Evolutionary conservation across 208 protist genomes (phyloP).

Genomic region (Leishmania major): DNA sequence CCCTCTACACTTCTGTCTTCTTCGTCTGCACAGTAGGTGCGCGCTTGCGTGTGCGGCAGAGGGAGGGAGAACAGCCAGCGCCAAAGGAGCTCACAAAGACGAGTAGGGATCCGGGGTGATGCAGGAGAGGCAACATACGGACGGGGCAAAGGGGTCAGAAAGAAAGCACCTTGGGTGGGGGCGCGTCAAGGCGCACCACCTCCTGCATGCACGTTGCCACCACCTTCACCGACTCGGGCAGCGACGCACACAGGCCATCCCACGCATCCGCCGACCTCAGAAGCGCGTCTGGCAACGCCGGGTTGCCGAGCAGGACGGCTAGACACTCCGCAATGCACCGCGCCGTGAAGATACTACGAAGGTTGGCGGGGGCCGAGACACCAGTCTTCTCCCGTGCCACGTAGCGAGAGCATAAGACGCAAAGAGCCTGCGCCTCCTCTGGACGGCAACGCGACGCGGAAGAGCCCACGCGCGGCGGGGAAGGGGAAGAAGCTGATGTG

Average conservation of each 20-base stretch:
- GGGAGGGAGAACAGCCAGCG: background rate
- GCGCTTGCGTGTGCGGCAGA: background rate
- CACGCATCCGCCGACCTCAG: constrained; percentile 22
- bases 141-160: constrained; percentile 7
- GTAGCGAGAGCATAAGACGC: constrained; percentile 30
- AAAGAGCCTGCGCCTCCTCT: constrained; percentile 23
- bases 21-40: background rate
- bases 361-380: background rate
- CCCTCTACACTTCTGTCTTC: background rate
- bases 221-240: constrained; percentile 10
- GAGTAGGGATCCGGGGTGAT: background rate
- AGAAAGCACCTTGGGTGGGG: constrained; percentile 21
- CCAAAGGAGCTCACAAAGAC: background rate
- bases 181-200: constrained; percentile 15
- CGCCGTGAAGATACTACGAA: constrained; percentile 22
- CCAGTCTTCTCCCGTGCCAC: background rate
- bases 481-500: background rate
- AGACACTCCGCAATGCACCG: constrained; percentile 27
- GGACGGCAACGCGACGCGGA: background rate
- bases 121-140: background rate
- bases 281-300: background rate
- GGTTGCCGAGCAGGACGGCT: background rate
- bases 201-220: constrained; percentile 17
- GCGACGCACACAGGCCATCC: constrained; percentile 6
- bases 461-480: background rate